These are phyloP conservation scores for Calocybe gangraenosa DNA, from an alignment of 768 basidiomycete genomes.

Conservation along the genomic window DNA sequence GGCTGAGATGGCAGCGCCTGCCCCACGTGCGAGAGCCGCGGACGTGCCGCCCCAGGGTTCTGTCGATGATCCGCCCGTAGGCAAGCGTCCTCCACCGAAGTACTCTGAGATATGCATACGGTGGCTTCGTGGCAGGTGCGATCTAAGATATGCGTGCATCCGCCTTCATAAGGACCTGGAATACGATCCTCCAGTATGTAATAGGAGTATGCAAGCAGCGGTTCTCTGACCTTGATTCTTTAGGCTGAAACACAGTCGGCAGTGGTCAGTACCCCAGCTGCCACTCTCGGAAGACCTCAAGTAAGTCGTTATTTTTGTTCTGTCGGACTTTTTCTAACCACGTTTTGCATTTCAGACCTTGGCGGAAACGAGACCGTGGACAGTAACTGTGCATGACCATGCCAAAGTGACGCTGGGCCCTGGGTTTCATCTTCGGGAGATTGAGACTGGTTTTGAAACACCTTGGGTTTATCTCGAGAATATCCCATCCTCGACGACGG, in stretches of 20 bases:
- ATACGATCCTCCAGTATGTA: constrained; percentile 24
- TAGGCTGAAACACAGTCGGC: too few relatives aligned
- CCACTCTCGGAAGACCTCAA: too few relatives aligned
- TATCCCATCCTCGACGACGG: constrained; percentile 34
- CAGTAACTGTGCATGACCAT: constrained; percentile 44
- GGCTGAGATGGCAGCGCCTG: background rate
- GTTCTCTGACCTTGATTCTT: too few relatives aligned
- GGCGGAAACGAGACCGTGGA: constrained; percentile 6
- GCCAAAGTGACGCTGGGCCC: constrained; percentile 51
- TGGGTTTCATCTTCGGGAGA: constrained; percentile 55
- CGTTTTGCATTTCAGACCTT: too few relatives aligned
- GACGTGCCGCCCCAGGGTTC: background rate
- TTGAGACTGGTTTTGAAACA: constrained; percentile 69
- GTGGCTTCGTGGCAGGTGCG: constrained; percentile 26
- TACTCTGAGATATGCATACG: constrained; percentile 19
- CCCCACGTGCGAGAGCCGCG: background rate
- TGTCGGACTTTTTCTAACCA: too few relatives aligned
- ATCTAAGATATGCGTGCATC: constrained; percentile 22
- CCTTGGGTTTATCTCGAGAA: constrained; percentile 54
- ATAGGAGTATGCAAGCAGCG: too few relatives aligned
- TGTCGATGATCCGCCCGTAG: constrained; percentile 15
- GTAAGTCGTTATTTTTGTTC: too few relatives aligned
- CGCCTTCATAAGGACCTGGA: constrained; percentile 29
- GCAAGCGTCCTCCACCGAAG: constrained; percentile 14
- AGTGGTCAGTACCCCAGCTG: too few relatives aligned